phyloP scores from a whole-genome alignment of 495 filamentous ascomycete genomes.

The Eremomyces bilateralis region DNA sequence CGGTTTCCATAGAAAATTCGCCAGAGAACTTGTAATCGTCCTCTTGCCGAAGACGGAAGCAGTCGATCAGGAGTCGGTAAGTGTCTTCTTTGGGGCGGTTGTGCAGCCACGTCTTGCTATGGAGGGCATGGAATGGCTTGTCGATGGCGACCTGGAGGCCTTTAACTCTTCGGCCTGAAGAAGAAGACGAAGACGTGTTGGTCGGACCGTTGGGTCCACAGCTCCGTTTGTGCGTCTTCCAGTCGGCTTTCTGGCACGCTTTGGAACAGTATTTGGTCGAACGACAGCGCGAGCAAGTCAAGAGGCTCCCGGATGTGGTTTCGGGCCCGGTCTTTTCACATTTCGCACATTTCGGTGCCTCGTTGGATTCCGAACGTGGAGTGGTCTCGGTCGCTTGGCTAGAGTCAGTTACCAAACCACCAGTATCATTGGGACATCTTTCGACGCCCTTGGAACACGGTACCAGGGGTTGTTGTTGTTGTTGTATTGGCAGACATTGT shows the following conservation, averaged over 20 bases:
- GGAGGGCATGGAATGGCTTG: constrained; percentile 11
- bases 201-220: neutral
- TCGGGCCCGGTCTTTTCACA: too few relatives aligned
- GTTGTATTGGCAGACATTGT: too few relatives aligned
- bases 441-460: too few relatives aligned
- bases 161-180: neutral
- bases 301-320: too few relatives aligned
- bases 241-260: neutral
- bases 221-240: neutral
- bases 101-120: constrained; percentile 18
- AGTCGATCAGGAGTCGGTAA: constrained; percentile 25
- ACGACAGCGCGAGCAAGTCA: too few relatives aligned
- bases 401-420: too few relatives aligned
- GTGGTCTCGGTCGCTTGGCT: too few relatives aligned
- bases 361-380: too few relatives aligned
- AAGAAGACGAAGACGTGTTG: neutral
- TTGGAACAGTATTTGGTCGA: neutral
- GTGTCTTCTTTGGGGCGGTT: constrained; percentile 22
- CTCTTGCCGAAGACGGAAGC: constrained; percentile 25
- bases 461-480: too few relatives aligned
- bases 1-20: constrained; percentile 8
- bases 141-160: constrained; percentile 1
- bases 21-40: constrained; percentile 17
- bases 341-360: too few relatives aligned
- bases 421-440: too few relatives aligned